These are phyloP conservation scores for Eimeria necatrix DNA, from an alignment of 169 alveolate species.

Conservation along the genomic window DNA sequence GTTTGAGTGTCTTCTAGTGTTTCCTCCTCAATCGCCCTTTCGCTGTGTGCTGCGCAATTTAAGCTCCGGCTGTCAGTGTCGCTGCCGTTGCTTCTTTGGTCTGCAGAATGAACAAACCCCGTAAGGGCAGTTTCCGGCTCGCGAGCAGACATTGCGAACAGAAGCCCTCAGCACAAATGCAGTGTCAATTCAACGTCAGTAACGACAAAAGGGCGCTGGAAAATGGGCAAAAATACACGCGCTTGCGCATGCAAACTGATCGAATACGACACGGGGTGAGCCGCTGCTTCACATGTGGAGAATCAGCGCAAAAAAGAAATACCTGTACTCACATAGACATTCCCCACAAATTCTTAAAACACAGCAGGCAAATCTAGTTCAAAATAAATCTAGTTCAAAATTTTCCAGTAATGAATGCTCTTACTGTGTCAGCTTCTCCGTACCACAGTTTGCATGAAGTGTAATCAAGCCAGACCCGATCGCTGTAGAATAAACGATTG, in stretches of 20 bases:
- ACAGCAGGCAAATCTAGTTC: too few relatives aligned
- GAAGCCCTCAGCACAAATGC: background rate
- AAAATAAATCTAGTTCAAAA: too few relatives aligned
- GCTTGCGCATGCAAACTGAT: too few relatives aligned
- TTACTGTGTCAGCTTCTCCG: too few relatives aligned
- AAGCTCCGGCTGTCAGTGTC: background rate
- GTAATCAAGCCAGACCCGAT: too few relatives aligned
- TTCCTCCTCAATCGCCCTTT: background rate
- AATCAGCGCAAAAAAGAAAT: too few relatives aligned
- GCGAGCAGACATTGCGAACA: background rate
- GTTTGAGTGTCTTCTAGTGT: background rate
- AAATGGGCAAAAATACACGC: background rate
- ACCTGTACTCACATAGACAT: too few relatives aligned
- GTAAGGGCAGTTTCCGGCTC: background rate
- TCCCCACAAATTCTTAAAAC: too few relatives aligned
- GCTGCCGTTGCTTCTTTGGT: slow-evolving; percentile 9
- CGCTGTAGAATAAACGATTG: background rate
- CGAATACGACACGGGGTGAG: too few relatives aligned
- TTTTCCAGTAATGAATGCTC: too few relatives aligned
- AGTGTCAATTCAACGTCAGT: background rate
- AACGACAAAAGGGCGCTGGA: background rate
- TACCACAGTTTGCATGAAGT: too few relatives aligned
- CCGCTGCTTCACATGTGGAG: too few relatives aligned
- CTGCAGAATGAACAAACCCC: background rate
- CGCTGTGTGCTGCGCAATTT: background rate